Percentiles rank a stretch among this genome's conserved stretches.
Conservation (phyloP, 129 eudicot genomes). For the Tanacetum coccineum region DNA sequence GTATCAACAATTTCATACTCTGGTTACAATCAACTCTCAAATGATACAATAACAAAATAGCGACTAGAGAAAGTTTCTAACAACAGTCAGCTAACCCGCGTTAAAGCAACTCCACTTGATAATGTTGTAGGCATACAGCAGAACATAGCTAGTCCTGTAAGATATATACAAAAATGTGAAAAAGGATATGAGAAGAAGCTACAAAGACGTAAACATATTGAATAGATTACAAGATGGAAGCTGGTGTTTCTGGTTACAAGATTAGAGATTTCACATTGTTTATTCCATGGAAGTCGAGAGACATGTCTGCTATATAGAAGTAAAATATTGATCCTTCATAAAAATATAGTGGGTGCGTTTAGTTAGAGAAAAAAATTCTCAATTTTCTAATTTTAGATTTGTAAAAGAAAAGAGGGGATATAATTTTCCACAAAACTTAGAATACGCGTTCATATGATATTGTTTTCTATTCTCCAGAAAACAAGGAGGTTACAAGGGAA, state of each 20-base stretch:
- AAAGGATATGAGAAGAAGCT: slow-evolving; percentile 8
- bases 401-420: no score
- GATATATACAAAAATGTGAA: slow-evolving; percentile 19
- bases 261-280: not conserved
- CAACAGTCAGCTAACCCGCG: slow-evolving; percentile 46
- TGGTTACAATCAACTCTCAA: slow-evolving; percentile 23
- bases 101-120: slow-evolving; percentile 93
- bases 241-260: slow-evolving; percentile 2
- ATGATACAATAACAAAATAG: not conserved
- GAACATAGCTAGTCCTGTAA: slow-evolving; percentile 82
- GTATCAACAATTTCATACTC: slow-evolving; percentile 32
- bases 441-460: no score
- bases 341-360: no score
- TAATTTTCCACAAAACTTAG: no score
- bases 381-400: no score
- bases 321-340: not conserved
- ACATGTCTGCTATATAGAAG: slow-evolving; percentile 10
- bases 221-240: slow-evolving; percentile 10
- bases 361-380: no score
- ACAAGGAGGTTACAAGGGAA: no score
- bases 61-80: slow-evolving; percentile 14
- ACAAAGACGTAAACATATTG: not conserved
- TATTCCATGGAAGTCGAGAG: slow-evolving; percentile 1
- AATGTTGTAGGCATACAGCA: slow-evolving; percentile 97
- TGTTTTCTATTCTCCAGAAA: no score